phyloP scores from a whole-genome alignment of 352 stramenopile genomes.

The Pythium coloratum region DNA sequence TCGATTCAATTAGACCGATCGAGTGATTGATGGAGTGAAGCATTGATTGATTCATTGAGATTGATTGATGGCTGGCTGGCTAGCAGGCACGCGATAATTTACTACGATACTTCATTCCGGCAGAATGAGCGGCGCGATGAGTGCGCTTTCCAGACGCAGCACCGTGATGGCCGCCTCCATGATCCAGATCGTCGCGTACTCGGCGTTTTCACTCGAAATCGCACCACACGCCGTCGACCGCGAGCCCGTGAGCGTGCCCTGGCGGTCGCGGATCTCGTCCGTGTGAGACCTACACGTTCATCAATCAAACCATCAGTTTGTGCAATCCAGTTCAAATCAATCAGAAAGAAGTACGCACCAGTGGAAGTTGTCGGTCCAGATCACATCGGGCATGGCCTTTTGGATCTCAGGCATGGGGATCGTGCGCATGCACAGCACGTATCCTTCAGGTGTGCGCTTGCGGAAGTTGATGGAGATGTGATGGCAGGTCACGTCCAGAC shows the following conservation, averaged over 20 bases:
- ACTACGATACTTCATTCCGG: not conserved
- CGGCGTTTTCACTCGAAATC: conserved; percentile 25
- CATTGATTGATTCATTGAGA: too few species aligned
- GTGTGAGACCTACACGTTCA: conserved; percentile 16
- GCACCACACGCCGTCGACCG: conserved; percentile 11
- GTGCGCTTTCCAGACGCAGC: conserved; percentile 22
- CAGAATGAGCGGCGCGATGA: conserved; percentile 15
- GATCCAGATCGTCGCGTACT: conserved; percentile 24
- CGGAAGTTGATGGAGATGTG: conserved; percentile 27
- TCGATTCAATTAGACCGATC: too few species aligned
- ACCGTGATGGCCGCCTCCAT: conserved; percentile 26
- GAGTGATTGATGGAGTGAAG: too few species aligned
- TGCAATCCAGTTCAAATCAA: not conserved
- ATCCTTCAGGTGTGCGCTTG: conserved; percentile 5
- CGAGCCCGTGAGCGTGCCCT: conserved; percentile 12
- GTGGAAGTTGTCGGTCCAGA: conserved; percentile 28
- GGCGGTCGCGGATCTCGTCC: conserved; percentile 17
- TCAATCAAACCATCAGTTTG: not conserved
- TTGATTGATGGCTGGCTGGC: not conserved
- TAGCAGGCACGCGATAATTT: not conserved
- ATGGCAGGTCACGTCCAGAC: conserved; percentile 20
- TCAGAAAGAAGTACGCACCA: conserved; percentile 14
- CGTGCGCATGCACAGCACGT: conserved; percentile 23
- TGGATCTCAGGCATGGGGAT: conserved; percentile 23
- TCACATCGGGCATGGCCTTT: conserved; percentile 22